Base-by-base conservation (phyloP, 257 asterid genomes). In the Vinca minor region DNA sequence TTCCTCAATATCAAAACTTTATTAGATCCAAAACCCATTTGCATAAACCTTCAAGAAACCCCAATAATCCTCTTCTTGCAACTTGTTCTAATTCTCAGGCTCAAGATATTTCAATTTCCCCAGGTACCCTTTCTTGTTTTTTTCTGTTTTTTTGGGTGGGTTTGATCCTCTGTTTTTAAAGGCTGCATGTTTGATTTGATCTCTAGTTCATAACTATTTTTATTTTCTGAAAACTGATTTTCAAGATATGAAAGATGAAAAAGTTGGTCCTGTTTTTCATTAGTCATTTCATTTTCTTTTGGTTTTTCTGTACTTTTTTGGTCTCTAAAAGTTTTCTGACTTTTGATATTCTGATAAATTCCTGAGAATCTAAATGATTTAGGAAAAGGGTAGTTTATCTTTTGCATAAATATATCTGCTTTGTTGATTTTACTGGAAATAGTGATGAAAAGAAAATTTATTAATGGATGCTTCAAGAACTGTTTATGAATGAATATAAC, bases 21-120 rank as follows among this genome's bases (percentile, higher is more conserved):
- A 74, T 83, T 36, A 76, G 73, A 73, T 71, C 88, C 17, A 84
- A 73, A 81, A 62, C 88, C 87, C 88, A 78, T 39, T 69, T 76
- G 28, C 76, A 78, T 61, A 90, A 73, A 67, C 71, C 78, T 50
- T 41, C 75, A 36, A 74, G 75, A 35, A 73, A 74, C 41, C 84
- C 67, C 62, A 74, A 39, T 2, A 71, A 64, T 42, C 72, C 80
- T n/a, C n/a, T n/a, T n/a, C n/a, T n/a, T n/a, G n/a, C n/a, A n/a
- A n/a, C n/a, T n/a, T n/a, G n/a, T n/a, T n/a, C n/a, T n/a, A n/a
- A n/a, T n/a, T n/a, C n/a, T 53, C 77, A 77, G 65, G 48, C 71
- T 71, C 93, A 69, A 64, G 77, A 80, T 65, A 73, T 78, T 53
- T 63, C 90, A 8, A 65, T 59, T 69, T 58, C 84, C 31, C 74